Base-by-base conservation (phyloP, 2,329 filamentous ascomycete species). In the Cordyceps fumosorosea region DNA sequence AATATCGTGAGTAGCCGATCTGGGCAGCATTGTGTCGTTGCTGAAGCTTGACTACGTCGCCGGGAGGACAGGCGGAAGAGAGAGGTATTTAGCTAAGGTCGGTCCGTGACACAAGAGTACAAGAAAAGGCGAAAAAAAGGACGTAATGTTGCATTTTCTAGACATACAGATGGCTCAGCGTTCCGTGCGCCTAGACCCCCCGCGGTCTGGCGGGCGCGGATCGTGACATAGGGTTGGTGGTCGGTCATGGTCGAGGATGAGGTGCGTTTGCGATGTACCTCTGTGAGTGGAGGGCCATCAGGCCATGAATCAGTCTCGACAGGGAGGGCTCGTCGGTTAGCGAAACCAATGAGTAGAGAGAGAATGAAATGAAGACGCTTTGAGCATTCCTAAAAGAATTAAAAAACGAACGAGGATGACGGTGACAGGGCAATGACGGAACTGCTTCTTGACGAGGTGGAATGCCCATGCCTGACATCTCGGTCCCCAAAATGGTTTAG, bases 1-100 rank as follows among this genome's bases (percentile, higher is more conserved):
- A 52, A 79, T 82, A 68, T 85, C 82, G 68, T 85, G 83, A 16
- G 82, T 85, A 22, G 81, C 73, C 50, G 73, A 75, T 66, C 72
- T 73, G 66, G 74, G 70, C 26, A 54, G 51, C 32, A 53, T 54
- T 24, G 47, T 45, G 56, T 50, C 51, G 55, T 52, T 56, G 48
- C 40, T 55, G 18, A 55, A 44, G 51, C 22, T 48, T 40, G 11
- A 22, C 56, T 63, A 37, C 34, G 51, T 44, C 32, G 12, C 22
- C 34, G n/a, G 24, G 29, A 26, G 10, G 20, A 29, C 8, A 44
- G 32, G 48, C 47, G 24, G 57, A 52, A 24, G 26, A 34, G 24
- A 55, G 58, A 51, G 60, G 45, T 52, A 62, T 63, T 63, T 63
- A 56, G 64, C 42, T 20, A 56, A 57, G 37, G 20, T 56, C 34